A percentile compares a stretch with the other conserved stretches of the same genome.
Conservation (phyloP, 2,329 filamentous ascomycete genomes). For the Arthrobotrys iridis region DNA sequence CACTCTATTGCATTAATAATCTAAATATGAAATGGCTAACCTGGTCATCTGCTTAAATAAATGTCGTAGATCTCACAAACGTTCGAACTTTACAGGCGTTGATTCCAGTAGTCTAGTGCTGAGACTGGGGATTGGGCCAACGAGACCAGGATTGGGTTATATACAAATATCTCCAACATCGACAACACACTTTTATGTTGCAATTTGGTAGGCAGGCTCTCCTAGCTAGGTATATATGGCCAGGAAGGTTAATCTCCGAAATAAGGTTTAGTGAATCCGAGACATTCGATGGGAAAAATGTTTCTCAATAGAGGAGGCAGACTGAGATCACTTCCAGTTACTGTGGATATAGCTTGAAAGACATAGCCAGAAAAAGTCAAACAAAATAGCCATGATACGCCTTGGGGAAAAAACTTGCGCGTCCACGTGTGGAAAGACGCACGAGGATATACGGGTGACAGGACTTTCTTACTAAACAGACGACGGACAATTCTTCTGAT, state of each 20-base stretch:
- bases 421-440: background rate
- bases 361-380: background rate
- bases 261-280: slow-evolving; percentile 2
- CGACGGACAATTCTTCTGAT: background rate
- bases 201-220: background rate
- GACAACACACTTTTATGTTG: slow-evolving; percentile 14
- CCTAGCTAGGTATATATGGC: background rate
- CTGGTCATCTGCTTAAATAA: no score
- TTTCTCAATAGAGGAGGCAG: slow-evolving; percentile 11
- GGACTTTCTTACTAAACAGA: background rate
- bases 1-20: no score
- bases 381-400: background rate
- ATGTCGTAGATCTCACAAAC: no score
- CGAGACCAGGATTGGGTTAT: no score
- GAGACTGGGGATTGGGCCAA: no score
- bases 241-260: background rate
- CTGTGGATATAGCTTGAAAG: background rate
- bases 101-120: no score
- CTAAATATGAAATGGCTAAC: no score
- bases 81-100: no score
- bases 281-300: slow-evolving; percentile 5
- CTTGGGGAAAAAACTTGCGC: slow-evolving; percentile 13
- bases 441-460: background rate
- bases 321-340: slow-evolving; percentile 2
- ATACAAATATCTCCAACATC: background rate